Conservation (phyloP, 768 basidiomycete genomes). For the Trametes punicea region DNA sequence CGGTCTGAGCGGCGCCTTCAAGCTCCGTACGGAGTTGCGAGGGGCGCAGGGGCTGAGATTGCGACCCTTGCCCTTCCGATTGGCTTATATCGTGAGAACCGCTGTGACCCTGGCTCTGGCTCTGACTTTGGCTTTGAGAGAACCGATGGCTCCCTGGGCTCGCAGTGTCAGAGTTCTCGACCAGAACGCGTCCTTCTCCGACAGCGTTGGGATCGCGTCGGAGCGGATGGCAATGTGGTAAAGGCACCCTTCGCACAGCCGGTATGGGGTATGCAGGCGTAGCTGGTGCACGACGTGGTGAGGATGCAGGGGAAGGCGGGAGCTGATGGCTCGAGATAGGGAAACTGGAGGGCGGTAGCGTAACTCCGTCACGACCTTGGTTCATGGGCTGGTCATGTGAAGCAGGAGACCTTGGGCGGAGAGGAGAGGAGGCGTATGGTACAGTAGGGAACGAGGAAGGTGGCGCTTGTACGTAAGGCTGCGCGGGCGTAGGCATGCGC, state of each 20-base stretch:
- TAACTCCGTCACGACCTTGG: not conserved
- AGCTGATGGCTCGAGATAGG: not conserved
- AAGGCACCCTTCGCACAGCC: constrained; percentile 4
- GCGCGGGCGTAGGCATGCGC: constrained; percentile 3
- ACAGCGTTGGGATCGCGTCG: constrained; percentile 11
- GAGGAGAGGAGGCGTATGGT: constrained; percentile 7
- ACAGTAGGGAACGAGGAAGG: not conserved
- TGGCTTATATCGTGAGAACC: not conserved
- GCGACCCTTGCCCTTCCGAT: constrained; percentile 22
- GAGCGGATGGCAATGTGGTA: not conserved
- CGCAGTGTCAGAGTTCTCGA: constrained; percentile 15
- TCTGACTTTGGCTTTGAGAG: constrained; percentile 12
- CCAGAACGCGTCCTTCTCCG: constrained; percentile 12
- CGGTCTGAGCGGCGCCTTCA: not conserved
- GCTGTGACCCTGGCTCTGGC: constrained; percentile 6
- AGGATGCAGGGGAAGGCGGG: constrained; percentile 3
- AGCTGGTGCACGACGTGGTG: not conserved
- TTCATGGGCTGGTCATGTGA: not conserved
- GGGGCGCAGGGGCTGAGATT: constrained; percentile 28
- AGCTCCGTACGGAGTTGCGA: constrained; percentile 34
- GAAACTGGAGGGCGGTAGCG: constrained; percentile 9
- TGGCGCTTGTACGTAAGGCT: not conserved
- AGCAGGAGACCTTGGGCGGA: not conserved
- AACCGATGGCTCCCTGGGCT: constrained; percentile 11
- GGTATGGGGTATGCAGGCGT: not conserved